These are phyloP conservation scores for Phytophthora litchii DNA, from an alignment of 352 stramenopile genomes.

Conservation along the genomic window DNA sequence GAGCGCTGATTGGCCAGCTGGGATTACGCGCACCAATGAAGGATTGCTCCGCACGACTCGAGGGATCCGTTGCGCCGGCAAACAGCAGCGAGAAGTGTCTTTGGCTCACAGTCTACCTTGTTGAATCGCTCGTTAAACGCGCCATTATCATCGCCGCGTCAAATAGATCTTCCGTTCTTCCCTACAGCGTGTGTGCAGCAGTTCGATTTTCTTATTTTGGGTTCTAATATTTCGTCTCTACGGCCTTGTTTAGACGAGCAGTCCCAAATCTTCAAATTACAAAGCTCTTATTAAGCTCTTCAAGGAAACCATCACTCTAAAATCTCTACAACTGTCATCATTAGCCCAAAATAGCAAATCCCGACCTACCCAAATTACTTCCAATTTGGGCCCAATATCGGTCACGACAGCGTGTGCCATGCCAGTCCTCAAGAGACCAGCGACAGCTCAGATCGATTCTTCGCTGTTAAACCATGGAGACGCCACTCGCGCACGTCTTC, in stretches of 20 bases:
- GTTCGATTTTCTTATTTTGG: constrained; percentile 14
- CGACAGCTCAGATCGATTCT: constrained; percentile 14
- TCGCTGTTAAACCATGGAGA: constrained; percentile 28
- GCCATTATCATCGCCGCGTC: constrained; percentile 1
- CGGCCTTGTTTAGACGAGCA: neutral
- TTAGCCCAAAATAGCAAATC: neutral
- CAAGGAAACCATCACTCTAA: neutral
- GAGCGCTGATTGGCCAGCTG: constrained; percentile 10
- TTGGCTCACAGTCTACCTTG: neutral
- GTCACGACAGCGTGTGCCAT: constrained; percentile 7
- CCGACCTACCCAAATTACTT: constrained; percentile 3
- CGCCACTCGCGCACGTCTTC: constrained; percentile 58
- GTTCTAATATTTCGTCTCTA: neutral
- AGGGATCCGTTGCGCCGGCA: neutral
- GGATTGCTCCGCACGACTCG: constrained; percentile 13
- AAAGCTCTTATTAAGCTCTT: neutral
- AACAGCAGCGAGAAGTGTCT: neutral
- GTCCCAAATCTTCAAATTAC: no score
- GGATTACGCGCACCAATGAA: constrained; percentile 11
- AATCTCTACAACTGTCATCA: constrained; percentile 5
- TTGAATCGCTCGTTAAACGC: neutral
- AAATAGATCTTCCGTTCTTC: no score
- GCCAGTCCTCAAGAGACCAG: constrained; percentile 29
- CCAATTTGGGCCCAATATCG: neutral
- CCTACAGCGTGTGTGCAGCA: neutral